Percentiles rank a stretch among this genome's conserved stretches.
phyloP scores from a whole-genome alignment of 2,329 filamentous ascomycete species.

The Balansia obtecta region DNA sequence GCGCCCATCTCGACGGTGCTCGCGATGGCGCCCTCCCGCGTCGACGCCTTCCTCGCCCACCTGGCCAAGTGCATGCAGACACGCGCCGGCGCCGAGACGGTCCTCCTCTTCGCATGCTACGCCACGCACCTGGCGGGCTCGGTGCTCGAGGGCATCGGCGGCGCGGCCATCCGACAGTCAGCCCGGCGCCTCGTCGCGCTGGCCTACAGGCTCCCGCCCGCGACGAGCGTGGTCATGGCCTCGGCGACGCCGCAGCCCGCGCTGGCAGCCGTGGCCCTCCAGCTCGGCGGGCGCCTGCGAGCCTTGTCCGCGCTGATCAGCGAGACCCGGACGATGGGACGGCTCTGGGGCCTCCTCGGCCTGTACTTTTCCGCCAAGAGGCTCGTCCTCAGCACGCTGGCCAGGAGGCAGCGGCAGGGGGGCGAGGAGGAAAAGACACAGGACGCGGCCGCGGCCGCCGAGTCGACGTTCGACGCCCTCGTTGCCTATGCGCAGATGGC shows the following conservation, averaged over 20 bases:
- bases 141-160: constrained; percentile 38
- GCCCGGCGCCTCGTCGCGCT: constrained; percentile 40
- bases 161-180: constrained; percentile 42
- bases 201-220: constrained; percentile 37
- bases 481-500: constrained; percentile 58
- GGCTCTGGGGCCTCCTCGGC: constrained; percentile 66
- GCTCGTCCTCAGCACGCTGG: constrained; percentile 25
- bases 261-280: constrained; percentile 31
- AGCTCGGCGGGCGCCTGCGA: constrained; percentile 40
- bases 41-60: constrained; percentile 42
- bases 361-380: constrained; percentile 56
- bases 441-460: constrained; percentile 12
- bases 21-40: constrained; percentile 12
- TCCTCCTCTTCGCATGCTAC: constrained; percentile 60
- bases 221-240: constrained; percentile 33
- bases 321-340: constrained; percentile 59
- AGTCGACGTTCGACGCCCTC: constrained; percentile 26
- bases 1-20: constrained; percentile 8
- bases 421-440: constrained; percentile 23
- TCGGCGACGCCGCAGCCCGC: constrained; percentile 22
- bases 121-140: constrained; percentile 42
- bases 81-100: constrained; percentile 55
- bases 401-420: constrained; percentile 1
- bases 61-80: constrained; percentile 54
- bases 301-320: constrained; percentile 52